Evolutionary conservation across 139 green algal species (phyloP), one percentile per base, ranked within the genome.

Genomic region (Spirogloea muscicola): DNA sequence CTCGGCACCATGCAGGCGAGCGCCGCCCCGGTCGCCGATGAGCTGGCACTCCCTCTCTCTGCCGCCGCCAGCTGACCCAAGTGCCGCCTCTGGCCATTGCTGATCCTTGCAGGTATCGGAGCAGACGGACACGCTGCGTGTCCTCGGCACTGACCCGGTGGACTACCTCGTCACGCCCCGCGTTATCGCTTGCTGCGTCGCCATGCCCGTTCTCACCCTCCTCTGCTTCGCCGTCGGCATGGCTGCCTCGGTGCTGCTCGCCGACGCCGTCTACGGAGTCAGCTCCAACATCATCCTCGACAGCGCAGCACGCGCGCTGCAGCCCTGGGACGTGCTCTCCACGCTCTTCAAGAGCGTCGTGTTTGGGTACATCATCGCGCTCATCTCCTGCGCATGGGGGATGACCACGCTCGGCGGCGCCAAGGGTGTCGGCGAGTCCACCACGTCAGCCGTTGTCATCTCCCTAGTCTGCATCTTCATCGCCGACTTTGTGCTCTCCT

Each of bases 381-480:
- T 88, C 68, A 70, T 87, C 6, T 79, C 57, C 36, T 99, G 95
- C 78, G 86, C 91, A 1, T 99, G 94, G 93, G 95, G 95, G 33
- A 96, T 93, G 83, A 99, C 95, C 31, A 99, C 95, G 18, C 90
- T 79, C 1, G 94, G 94, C n/a, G 94, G 94, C 1, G 94, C 94
- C 55, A 99, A 99, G 84, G 94, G 95, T 4, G 95, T 99, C 34
- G 95, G 95, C 25, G 92, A 97, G 81, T 92, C 86, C 48, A 99
- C 95, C 48, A 99, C 95, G 13, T 91, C 86, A 13, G 92, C 92
- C 0, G 95, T 99, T 0, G 95, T 99, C 27, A 98, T 98, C 76
- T 94, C 86, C 0, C 85, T 99, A 36, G 93, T 98, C 0, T 80
- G 87, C 58, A 97, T 99, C 82, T 99, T 99, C 65, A 85, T 99